Evolutionary conservation across 768 basidiomycete species (phyloP).

Genomic region (Mycena chlorophos): DNA sequence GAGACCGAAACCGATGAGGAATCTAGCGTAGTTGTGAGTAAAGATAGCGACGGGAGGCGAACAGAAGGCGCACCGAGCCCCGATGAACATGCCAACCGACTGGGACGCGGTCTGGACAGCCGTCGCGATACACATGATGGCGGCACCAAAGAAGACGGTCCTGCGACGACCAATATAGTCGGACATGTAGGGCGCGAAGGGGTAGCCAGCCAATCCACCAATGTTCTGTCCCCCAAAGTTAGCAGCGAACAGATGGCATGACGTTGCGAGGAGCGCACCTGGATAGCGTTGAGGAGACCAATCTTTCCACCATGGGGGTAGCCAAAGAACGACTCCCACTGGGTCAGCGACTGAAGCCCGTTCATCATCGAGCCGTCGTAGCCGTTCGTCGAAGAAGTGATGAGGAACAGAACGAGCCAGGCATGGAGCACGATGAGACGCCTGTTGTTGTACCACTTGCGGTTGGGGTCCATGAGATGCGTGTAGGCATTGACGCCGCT

Average conservation of each 20-base stretch:
- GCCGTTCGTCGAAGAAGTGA: constrained; percentile 75
- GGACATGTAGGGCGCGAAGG: constrained; percentile 69
- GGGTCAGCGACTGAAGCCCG: constrained; percentile 65
- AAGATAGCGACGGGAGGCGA: background rate
- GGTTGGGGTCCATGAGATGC: constrained; percentile 61
- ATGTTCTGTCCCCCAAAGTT: constrained; percentile 51
- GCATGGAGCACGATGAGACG: constrained; percentile 66
- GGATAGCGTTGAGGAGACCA: constrained; percentile 74
- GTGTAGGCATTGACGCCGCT: constrained; percentile 39
- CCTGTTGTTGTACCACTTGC: constrained; percentile 78
- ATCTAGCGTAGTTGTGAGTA: constrained; percentile 35
- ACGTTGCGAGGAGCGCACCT: constrained; percentile 42
- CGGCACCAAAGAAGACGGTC: constrained; percentile 66
- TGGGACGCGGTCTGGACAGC: constrained; percentile 71
- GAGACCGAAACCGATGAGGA: constrained; percentile 76
- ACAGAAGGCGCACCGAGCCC: constrained; percentile 59
- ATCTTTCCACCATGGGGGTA: constrained; percentile 58
- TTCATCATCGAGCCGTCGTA: constrained; percentile 84
- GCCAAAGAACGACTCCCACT: constrained; percentile 65
- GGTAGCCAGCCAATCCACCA: constrained; percentile 65
- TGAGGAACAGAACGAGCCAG: constrained; percentile 74
- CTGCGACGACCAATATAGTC: constrained; percentile 70
- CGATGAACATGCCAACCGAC: constrained; percentile 77
- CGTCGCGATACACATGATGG: constrained; percentile 69
- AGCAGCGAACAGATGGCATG: background rate